A percentile compares a stretch with the other conserved stretches of the same genome.
Evolutionary conservation across 1,284 basidiomycete species (phyloP).

Genomic region (Malassezia pachydermatis): DNA sequence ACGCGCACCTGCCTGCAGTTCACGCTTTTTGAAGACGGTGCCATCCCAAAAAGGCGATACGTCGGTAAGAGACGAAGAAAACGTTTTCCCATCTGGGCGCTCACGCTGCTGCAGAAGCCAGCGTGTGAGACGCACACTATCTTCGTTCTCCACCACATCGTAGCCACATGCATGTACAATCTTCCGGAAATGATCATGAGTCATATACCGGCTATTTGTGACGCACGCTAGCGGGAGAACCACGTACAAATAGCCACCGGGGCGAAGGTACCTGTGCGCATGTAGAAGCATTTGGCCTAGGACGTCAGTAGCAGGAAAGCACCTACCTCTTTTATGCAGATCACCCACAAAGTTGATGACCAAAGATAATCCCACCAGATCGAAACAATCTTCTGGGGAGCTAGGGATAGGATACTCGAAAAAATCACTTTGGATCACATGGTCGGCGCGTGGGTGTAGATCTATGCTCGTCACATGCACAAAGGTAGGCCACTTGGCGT

Average conservation of each 20-base stretch:
- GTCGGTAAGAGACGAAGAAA: not conserved
- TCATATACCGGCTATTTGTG: slow-evolving; percentile 48
- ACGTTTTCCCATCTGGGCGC: not conserved
- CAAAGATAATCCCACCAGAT: slow-evolving; percentile 48
- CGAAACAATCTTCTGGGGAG: slow-evolving; percentile 28
- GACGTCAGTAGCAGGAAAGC: not conserved
- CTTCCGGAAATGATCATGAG: slow-evolving; percentile 37
- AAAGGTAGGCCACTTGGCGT: slow-evolving; percentile 41
- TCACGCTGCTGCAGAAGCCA: slow-evolving; percentile 43
- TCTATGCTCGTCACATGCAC: slow-evolving; percentile 49
- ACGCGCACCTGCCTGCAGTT: slow-evolving; percentile 41
- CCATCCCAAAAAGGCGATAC: slow-evolving; percentile 30
- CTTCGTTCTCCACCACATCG: slow-evolving; percentile 40
- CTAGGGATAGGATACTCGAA: slow-evolving; percentile 44
- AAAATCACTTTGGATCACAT: slow-evolving; percentile 48
- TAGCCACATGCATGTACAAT: slow-evolving; percentile 48
- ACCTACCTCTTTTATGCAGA: slow-evolving; percentile 42
- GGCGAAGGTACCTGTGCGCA: slow-evolving; percentile 35
- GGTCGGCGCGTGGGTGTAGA: slow-evolving; percentile 47
- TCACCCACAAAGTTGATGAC: slow-evolving; percentile 51
- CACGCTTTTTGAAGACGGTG: slow-evolving; percentile 43
- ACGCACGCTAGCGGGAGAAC: slow-evolving; percentile 50
- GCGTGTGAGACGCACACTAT: slow-evolving; percentile 47
- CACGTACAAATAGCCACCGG: slow-evolving; percentile 46
- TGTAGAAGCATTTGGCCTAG: slow-evolving; percentile 35